These are phyloP conservation scores for Kalaharituber pfeilii DNA, from an alignment of 2,329 filamentous ascomycete genomes.

Conservation along the genomic window DNA sequence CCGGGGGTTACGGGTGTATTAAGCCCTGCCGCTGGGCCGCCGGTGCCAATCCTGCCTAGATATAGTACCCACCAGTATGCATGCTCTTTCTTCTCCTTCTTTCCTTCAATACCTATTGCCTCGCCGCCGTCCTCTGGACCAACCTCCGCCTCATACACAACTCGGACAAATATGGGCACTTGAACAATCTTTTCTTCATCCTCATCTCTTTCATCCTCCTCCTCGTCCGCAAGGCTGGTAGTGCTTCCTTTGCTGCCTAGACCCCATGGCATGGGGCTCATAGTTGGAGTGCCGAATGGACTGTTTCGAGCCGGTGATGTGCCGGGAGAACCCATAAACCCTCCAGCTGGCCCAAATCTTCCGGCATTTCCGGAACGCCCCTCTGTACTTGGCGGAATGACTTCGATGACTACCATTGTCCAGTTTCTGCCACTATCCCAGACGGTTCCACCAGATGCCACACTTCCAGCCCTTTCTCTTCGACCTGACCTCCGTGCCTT, in stretches of 20 bases:
- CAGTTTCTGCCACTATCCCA: slow-evolving; percentile 89
- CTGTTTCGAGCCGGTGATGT: background rate
- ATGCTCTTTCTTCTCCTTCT: slow-evolving; percentile 64
- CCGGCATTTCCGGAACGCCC: background rate
- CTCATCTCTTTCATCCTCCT: slow-evolving; percentile 15
- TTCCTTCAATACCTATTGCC: slow-evolving; percentile 27
- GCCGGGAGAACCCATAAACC: background rate
- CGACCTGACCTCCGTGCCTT: slow-evolving; percentile 14
- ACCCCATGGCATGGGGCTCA: background rate
- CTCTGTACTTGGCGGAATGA: slow-evolving; percentile 45
- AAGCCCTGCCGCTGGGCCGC: background rate
- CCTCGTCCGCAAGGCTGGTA: background rate
- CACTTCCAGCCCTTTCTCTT: slow-evolving; percentile 19
- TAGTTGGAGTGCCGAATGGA: background rate
- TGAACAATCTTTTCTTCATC: slow-evolving; percentile 46
- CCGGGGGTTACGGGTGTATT: background rate
- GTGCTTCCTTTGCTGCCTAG: background rate
- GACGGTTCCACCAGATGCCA: slow-evolving; percentile 52
- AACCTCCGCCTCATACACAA: slow-evolving; percentile 69
- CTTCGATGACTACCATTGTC: slow-evolving; percentile 84
- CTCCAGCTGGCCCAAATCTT: background rate
- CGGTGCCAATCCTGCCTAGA: slow-evolving; percentile 56
- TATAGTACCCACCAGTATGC: slow-evolving; percentile 93
- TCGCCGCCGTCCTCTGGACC: slow-evolving; percentile 42
- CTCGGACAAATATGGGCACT: slow-evolving; percentile 81